Evolutionary conservation across 2,329 filamentous ascomycete genomes (phyloP), one percentile per base, ranked within the genome.

Genomic region (Gnomoniopsis sp.): DNA sequence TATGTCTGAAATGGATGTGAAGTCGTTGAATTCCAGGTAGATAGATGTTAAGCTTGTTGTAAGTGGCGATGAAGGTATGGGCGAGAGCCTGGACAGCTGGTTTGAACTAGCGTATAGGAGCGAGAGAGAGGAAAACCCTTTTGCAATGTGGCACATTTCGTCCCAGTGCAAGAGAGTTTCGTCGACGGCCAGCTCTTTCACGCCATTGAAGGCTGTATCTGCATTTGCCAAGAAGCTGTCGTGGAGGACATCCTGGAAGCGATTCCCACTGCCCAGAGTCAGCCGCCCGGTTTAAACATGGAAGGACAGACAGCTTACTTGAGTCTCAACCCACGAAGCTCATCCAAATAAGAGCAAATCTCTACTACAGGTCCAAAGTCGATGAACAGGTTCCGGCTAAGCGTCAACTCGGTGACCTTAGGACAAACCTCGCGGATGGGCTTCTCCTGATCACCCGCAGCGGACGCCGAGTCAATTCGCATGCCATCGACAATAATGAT

Each of bases 321-420:
- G 38, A 93, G 74, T 62, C 86, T 86, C 65, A 97, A 71, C 52
- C 76, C 84, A 58, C 77, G 83, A 63, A 98, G 70, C 21, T 78
- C 77, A n/a, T 81, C 79, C 38, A 98, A 76, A 63, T 89, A 83
- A 7, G 75, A 76, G 69, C 90, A 95, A 43, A 98, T 89, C 2
- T 82, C 78, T 19, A 85, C 80, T 11, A 96, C 80, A 23, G 89
- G 84, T 2, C 75, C 75, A 71, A 93, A 83, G 12, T 75, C 75
- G 57, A 87, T 85, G 66, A 98, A 86, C 36, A 96, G 72, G 70
- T 96, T 98, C 53, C 91, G 84, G 68, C 92, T 92, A 46, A 99
- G 72, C 69, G 97, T 93, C 49, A 98, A 77, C 68, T 96, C 90
- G 1, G 81, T 77, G 54, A 96, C 87, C 65, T 85, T 82, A 1